These are phyloP conservation scores for Salix suchowensis DNA, from an alignment of 345 rosid genomes.

Conservation along the genomic window DNA sequence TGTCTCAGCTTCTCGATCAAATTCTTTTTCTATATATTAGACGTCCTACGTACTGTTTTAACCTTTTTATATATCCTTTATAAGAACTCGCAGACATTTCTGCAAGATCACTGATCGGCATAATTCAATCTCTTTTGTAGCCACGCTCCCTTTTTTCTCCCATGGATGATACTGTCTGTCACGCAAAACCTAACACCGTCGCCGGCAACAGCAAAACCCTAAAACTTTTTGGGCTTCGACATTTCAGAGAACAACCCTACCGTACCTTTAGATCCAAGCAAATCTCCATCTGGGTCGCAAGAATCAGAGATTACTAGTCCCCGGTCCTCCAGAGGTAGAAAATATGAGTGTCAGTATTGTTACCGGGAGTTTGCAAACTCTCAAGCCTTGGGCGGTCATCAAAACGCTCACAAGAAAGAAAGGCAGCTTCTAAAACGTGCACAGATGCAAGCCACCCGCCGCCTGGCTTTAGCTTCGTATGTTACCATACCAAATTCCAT, in stretches of 20 bases:
- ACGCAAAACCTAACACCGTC: constrained; percentile 14
- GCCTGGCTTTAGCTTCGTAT: constrained; percentile 8
- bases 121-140: neutral
- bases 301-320: constrained; percentile 8
- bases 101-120: neutral
- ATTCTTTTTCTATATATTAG: neutral
- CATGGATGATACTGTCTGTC: constrained; percentile 35
- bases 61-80: neutral
- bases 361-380: constrained; percentile 24
- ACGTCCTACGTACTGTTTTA: neutral
- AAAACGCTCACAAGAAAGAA: constrained; percentile 28
- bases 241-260: constrained; percentile 32
- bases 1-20: constrained; percentile 12
- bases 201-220: constrained; percentile 30
- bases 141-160: neutral
- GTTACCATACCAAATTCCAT: constrained; percentile 9
- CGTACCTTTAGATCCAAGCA: neutral
- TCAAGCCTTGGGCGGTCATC: constrained; percentile 27
- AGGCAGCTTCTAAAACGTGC: constrained; percentile 28
- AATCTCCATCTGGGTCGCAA: constrained; percentile 18
- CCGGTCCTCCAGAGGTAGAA: constrained; percentile 8
- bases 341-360: constrained; percentile 27
- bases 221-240: constrained; percentile 66
- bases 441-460: constrained; percentile 21
- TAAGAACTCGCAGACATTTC: neutral